Evolutionary conservation across 1,284 basidiomycete species (phyloP), one percentile per base, ranked within the genome.

Genomic region (Ustilago hordei): DNA sequence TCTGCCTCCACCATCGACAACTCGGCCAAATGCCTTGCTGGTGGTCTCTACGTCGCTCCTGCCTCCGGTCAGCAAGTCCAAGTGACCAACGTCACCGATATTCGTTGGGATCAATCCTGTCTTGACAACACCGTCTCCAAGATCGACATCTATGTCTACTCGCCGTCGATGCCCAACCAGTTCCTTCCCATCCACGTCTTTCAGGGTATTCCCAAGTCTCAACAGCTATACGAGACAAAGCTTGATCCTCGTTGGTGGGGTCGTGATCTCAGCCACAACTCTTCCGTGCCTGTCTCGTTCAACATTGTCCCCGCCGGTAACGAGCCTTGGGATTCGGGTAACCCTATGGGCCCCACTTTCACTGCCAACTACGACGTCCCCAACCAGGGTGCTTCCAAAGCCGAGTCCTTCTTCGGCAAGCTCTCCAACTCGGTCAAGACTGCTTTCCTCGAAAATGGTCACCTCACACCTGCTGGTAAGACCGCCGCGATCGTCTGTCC

Each of bases 91-190:
- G 55, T 71, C 59, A 80, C 74, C 54, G 73, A 69, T 53, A 72
- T 83, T 47, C 47, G 55, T 34, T 83, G 81, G 81, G 75, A 83
- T 65, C 69, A 73, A 57, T 54, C 58, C 34, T 83, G 81, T 60
- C 78, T 82, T 55, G 65, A 66, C 63, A 39, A 32, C 34, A 63
- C 73, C 43, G 59, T 68, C 60, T 57, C 43, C 64, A 81, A 81
- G 50, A 78, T 85, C 55, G 84, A 85, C 72, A 78, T 85, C 48
- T 85, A 85, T 69, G 64, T 85, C 63, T 84, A 84, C 73, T 75
- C 82, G 43, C 80, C 79, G 54, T 64, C 69, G 61, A 66, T 69
- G 52, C 56, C 54, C 43, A 62, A 69, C 66, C 55, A 71, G 62
- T 63, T 55, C 45, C 68, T 81, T 12, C 84, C 84, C 62, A 78